Percentiles rank a stretch among this genome's conserved stretches.
These are phyloP conservation scores for Mucor racemosus DNA, from an alignment of 371 early-diverging fungal genomes.

Conservation along the genomic window DNA sequence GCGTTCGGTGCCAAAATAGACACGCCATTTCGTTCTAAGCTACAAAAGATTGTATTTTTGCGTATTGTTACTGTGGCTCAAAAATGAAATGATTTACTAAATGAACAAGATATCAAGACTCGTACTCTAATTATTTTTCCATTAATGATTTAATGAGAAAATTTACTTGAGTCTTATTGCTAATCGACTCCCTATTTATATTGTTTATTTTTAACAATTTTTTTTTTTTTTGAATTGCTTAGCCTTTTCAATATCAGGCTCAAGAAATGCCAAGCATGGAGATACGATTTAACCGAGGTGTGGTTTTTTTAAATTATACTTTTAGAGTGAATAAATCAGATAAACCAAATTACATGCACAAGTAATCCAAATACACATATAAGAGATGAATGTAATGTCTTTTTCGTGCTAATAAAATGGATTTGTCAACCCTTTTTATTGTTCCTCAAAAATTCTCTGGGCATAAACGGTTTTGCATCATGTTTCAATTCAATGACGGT, in stretches of 20 bases:
- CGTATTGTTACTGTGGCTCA: no score
- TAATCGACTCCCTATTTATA: no score
- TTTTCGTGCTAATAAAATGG: background rate
- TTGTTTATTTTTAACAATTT: no score
- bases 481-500: background rate
- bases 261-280: conserved; percentile 1
- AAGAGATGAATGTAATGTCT: background rate
- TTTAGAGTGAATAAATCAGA: background rate
- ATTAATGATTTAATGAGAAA: no score
- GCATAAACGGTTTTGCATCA: background rate
- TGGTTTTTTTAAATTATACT: background rate
- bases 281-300: background rate
- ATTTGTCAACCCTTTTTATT: background rate
- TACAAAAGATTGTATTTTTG: no score
- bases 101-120: no score
- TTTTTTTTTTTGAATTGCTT: background rate
- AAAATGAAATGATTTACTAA: no score
- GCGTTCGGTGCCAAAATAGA: no score
- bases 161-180: no score
- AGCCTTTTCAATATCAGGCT: conserved; percentile 1
- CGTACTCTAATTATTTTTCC: no score
- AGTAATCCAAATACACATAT: background rate
- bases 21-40: no score
- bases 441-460: background rate
- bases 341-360: background rate